A percentile compares a stretch with the other conserved stretches of the same genome.
Evolutionary conservation across 1,284 basidiomycete genomes (phyloP).

Genomic region (Vanrija sp.): DNA sequence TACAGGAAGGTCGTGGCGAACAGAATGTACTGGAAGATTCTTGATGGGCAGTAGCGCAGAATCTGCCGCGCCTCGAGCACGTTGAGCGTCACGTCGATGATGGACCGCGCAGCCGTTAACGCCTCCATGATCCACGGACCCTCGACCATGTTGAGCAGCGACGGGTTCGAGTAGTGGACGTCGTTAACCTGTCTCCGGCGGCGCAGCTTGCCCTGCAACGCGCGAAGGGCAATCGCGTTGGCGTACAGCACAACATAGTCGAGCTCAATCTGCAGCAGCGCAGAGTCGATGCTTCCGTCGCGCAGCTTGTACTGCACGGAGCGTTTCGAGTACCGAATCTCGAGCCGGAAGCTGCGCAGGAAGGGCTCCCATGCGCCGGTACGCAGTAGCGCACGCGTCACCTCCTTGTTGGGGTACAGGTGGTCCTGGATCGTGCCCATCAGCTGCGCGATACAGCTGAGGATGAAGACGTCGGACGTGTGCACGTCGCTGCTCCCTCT

Average conservation of each 20-base stretch:
- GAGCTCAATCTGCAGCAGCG: conserved; percentile 10
- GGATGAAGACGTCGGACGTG: conserved; percentile 8
- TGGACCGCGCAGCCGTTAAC: conserved; percentile 8
- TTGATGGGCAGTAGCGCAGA: conserved; percentile 6
- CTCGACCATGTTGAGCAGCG: conserved; percentile 14
- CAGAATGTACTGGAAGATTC: conserved; percentile 14
- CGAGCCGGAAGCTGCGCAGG: conserved; percentile 5
- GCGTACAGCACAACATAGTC: conserved; percentile 16
- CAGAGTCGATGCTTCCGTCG: conserved; percentile 7
- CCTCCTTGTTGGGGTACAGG: conserved; percentile 11
- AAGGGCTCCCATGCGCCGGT: conserved; percentile 14
- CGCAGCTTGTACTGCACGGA: conserved; percentile 6
- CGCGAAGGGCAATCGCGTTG: conserved; percentile 9
- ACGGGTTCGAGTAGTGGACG: conserved; percentile 9
- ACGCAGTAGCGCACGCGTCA: conserved; percentile 7
- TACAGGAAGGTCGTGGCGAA: conserved; percentile 17
- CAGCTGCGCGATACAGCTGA: conserved; percentile 2
- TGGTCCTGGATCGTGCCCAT: conserved; percentile 14
- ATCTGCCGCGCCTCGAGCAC: conserved; percentile 9
- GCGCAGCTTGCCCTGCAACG: conserved; percentile 13
- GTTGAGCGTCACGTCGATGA: conserved; percentile 10
- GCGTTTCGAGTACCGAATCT: conserved; percentile 9
- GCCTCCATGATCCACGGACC: conserved; percentile 18
- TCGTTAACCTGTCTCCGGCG: conserved; percentile 5
- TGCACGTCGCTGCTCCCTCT: neutral